phyloP scores from a whole-genome alignment of 768 basidiomycete genomes.

The Calocybe indica region DNA sequence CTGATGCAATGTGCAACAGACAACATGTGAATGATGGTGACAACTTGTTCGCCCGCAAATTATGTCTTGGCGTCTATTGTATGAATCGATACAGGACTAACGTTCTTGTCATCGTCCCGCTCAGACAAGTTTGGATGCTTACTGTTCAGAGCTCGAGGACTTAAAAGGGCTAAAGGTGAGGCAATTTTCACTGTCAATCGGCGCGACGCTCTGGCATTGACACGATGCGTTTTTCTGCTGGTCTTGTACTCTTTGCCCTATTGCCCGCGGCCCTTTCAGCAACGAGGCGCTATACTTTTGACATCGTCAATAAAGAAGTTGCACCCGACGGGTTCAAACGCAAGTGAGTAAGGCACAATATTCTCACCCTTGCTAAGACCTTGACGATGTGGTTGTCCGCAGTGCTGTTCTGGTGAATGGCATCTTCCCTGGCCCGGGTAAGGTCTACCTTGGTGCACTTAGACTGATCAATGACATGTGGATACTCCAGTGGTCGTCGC shows the following conservation, averaged over 20 bases:
- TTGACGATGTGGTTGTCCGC: background rate
- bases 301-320: slow-evolving; percentile 13
- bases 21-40: too few species aligned
- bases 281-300: slow-evolving; percentile 7
- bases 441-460: background rate
- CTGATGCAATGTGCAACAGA: too few species aligned
- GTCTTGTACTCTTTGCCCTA: slow-evolving; percentile 4
- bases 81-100: too few species aligned
- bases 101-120: too few species aligned
- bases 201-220: background rate
- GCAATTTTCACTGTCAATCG: background rate
- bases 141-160: too few species aligned
- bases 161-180: background rate
- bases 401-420: slow-evolving; percentile 22
- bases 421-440: slow-evolving; percentile 21
- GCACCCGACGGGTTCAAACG: slow-evolving; percentile 17
- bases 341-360: slow-evolving; percentile 4
- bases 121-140: too few species aligned
- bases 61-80: too few species aligned
- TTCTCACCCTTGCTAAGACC: background rate
- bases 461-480: background rate
- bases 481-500: slow-evolving; percentile 7
- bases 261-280: slow-evolving; percentile 10
- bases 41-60: too few species aligned
- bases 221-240: slow-evolving; percentile 8